These are phyloP conservation scores for Bisporella sp. DNA, from an alignment of 2,329 filamentous ascomycete species.

Conservation along the genomic window DNA sequence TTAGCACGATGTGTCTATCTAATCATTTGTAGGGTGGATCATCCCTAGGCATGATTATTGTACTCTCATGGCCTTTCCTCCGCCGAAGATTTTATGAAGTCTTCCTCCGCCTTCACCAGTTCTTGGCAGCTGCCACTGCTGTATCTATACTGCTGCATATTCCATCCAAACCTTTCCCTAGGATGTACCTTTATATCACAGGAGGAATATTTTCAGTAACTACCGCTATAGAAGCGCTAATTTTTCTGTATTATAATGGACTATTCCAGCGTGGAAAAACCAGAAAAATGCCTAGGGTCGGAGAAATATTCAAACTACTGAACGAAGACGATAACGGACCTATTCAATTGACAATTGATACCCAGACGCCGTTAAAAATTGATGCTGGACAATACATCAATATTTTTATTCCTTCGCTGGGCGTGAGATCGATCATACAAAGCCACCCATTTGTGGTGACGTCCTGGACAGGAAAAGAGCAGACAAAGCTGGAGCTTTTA, in stretches of 20 bases:
- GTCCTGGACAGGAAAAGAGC: slow-evolving; percentile 16
- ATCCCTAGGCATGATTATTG: slow-evolving; percentile 10
- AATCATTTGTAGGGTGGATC: slow-evolving; percentile 13
- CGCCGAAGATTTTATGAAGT: slow-evolving; percentile 12
- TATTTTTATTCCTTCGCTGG: slow-evolving; percentile 11
- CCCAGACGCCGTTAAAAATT: slow-evolving; percentile 12
- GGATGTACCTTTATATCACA: slow-evolving; percentile 14
- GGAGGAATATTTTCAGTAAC: slow-evolving; percentile 4
- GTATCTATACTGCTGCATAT: slow-evolving; percentile 13
- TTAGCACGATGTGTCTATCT: too few species aligned
- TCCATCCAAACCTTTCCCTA: slow-evolving; percentile 7
- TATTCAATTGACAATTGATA: slow-evolving; percentile 3
- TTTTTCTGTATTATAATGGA: slow-evolving; percentile 13
- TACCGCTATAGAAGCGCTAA: slow-evolving; percentile 2
- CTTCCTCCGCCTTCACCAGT: slow-evolving; percentile 11
- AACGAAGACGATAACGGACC: neutral
- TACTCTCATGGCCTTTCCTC: slow-evolving; percentile 9
- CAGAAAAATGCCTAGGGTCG: slow-evolving; percentile 1
- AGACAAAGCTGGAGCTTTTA: slow-evolving; percentile 25
- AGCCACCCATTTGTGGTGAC: slow-evolving; percentile 25
- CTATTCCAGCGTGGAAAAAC: slow-evolving; percentile 1
- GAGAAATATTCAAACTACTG: slow-evolving; percentile 1
- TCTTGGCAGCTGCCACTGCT: slow-evolving; percentile 5
- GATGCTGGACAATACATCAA: slow-evolving; percentile 14
- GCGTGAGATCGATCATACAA: slow-evolving; percentile 17